These are phyloP conservation scores for Melanopsichium pennsylvanicum DNA, from an alignment of 1,284 basidiomycete species.

Conservation along the genomic window DNA sequence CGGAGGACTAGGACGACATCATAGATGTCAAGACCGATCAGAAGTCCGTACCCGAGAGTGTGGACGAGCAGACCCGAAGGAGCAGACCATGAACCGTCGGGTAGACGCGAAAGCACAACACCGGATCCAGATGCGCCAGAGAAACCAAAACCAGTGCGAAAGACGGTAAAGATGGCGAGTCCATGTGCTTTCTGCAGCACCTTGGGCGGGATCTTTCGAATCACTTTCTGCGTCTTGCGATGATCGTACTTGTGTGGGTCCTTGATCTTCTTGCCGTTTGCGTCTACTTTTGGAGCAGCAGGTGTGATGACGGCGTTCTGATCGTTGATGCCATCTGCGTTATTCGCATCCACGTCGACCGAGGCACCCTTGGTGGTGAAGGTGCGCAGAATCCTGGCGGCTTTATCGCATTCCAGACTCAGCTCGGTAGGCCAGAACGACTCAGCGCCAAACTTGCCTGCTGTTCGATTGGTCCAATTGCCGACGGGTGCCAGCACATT, in stretches of 20 bases:
- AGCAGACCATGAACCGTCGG: constrained; percentile 62
- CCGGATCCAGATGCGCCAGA: constrained; percentile 60
- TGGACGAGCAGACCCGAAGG: constrained; percentile 64
- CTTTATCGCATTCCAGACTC: constrained; percentile 57
- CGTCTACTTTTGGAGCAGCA: constrained; percentile 19
- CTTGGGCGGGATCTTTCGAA: constrained; percentile 63
- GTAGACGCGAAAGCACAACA: constrained; percentile 59
- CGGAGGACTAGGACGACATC: constrained; percentile 66
- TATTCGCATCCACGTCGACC: constrained; percentile 42
- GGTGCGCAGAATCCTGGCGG: constrained; percentile 58
- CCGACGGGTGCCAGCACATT: constrained; percentile 49
- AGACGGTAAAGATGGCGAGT: constrained; percentile 64
- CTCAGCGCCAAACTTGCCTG: constrained; percentile 55
- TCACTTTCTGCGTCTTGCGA: constrained; percentile 62
- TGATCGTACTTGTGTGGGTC: constrained; percentile 52
- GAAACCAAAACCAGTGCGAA: constrained; percentile 58
- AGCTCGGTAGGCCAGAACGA: constrained; percentile 61
- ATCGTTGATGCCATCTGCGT: constrained; percentile 30
- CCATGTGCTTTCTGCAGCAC: constrained; percentile 51
- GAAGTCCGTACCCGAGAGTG: constrained; percentile 59
- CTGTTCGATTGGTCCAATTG: constrained; percentile 45
- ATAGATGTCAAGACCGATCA: constrained; percentile 66
- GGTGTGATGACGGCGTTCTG: constrained; percentile 27
- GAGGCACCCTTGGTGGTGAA: constrained; percentile 54
- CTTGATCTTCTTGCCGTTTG: constrained; percentile 41